Conservation (phyloP, 179 eudicot species). For the Silene noctiflora region DNA sequence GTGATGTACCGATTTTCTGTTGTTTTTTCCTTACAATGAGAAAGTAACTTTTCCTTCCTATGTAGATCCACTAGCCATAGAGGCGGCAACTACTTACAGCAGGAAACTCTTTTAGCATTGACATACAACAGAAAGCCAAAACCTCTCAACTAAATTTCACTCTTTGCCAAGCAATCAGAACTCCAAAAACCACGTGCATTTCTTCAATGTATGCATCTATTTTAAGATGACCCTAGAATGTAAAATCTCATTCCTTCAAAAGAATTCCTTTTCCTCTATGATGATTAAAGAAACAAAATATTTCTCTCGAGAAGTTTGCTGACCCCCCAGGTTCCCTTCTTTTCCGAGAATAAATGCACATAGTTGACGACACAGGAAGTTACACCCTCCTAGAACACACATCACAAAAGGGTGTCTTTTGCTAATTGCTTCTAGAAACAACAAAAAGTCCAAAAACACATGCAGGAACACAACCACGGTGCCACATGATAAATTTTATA, state of each 20-base stretch:
- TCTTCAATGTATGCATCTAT: neutral
- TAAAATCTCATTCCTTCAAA: neutral
- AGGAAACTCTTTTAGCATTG: neutral
- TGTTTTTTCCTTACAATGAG: neutral
- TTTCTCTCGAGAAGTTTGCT: neutral
- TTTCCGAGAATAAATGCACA: neutral
- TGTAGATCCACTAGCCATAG: neutral
- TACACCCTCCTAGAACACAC: neutral
- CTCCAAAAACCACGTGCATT: neutral
- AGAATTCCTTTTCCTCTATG: neutral
- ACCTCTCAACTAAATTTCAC: neutral
- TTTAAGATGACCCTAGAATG: neutral
- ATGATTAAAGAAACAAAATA: neutral
- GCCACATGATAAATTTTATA: neutral
- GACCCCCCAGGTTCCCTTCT: no score
- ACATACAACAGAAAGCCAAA: constrained; percentile 2
- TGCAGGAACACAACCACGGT: neutral
- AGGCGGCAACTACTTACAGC: neutral
- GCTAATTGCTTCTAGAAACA: neutral
- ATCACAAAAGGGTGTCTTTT: neutral
- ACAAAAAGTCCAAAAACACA: neutral
- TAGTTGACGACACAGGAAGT: neutral
- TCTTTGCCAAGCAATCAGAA: neutral
- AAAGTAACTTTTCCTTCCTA: neutral
- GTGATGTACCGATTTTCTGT: neutral